A percentile compares a stretch with the other conserved stretches of the same genome.
phyloP scores from a whole-genome alignment of 2,329 filamentous ascomycete genomes.

The Botrytis cinerea region DNA sequence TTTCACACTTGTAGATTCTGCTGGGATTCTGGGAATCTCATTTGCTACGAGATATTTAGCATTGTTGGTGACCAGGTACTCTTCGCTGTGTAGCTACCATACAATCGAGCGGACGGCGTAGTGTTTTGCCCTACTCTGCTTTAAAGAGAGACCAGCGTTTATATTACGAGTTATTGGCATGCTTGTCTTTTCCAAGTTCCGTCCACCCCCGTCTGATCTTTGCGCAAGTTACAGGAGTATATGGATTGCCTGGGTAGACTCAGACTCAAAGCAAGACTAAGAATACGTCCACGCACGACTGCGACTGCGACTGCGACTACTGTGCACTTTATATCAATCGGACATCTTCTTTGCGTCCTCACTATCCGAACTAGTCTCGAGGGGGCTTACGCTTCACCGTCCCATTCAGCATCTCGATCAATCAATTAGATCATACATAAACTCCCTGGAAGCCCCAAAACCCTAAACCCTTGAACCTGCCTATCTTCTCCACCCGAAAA shows the following conservation, averaged over 20 bases:
- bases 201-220: constrained; percentile 10
- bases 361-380: neutral
- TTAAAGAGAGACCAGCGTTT: neutral
- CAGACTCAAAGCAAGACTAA: neutral
- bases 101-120: neutral
- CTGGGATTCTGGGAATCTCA: neutral
- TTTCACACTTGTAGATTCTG: neutral
- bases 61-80: neutral
- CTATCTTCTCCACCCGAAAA: constrained; percentile 22
- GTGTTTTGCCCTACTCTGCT: neutral
- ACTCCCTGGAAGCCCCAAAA: neutral
- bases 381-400: constrained; percentile 7
- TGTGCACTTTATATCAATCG: neutral
- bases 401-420: neutral
- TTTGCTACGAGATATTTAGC: neutral
- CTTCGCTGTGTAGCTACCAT: neutral
- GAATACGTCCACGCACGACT: neutral
- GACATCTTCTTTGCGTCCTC: neutral
- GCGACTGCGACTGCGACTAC: neutral
- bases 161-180: constrained; percentile 2
- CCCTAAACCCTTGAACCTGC: constrained; percentile 12
- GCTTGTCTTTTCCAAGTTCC: constrained; percentile 4
- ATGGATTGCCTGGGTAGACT: neutral
- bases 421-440: constrained; percentile 19
- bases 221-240: neutral